Percentiles rank a stretch among this genome's conserved stretches.
Conservation (phyloP, 2,329 filamentous ascomycete genomes). For the Dichotomopilus funicola region DNA sequence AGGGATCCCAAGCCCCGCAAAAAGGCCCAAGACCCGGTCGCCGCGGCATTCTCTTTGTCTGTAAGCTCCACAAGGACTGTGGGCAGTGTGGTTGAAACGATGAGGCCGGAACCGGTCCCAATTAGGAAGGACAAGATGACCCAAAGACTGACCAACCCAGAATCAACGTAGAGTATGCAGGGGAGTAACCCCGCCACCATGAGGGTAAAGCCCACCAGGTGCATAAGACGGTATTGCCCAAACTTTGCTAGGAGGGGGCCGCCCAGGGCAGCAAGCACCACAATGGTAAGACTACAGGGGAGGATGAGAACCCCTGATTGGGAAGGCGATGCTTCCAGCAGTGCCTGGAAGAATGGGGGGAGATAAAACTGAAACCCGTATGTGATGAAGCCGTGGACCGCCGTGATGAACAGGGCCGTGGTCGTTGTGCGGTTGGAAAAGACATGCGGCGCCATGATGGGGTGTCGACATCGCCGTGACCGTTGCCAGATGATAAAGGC, state of each 20-base stretch:
- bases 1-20: constrained; percentile 36
- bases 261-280: constrained; percentile 20
- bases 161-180: constrained; percentile 29
- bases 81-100: constrained; percentile 35
- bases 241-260: constrained; percentile 27
- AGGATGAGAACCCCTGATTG: constrained; percentile 29
- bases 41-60: constrained; percentile 30
- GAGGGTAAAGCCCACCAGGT: constrained; percentile 26
- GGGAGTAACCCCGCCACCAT: constrained; percentile 32
- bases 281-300: constrained; percentile 24
- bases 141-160: constrained; percentile 30
- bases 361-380: constrained; percentile 36
- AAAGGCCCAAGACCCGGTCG: constrained; percentile 36
- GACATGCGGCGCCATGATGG: constrained; percentile 38
- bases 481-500: constrained; percentile 21
- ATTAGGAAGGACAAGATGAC: constrained; percentile 33
- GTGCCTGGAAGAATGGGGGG: constrained; percentile 41
- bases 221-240: constrained; percentile 41
- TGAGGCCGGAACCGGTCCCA: constrained; percentile 35
- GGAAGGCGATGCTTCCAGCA: constrained; percentile 29
- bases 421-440: constrained; percentile 39
- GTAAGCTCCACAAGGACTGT: constrained; percentile 32
- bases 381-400: constrained; percentile 33
- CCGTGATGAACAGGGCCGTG: constrained; percentile 30
- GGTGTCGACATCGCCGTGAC: constrained; percentile 20